phyloP scores from a whole-genome alignment of 345 rosid species.

The Eucalyptus grandis region DNA sequence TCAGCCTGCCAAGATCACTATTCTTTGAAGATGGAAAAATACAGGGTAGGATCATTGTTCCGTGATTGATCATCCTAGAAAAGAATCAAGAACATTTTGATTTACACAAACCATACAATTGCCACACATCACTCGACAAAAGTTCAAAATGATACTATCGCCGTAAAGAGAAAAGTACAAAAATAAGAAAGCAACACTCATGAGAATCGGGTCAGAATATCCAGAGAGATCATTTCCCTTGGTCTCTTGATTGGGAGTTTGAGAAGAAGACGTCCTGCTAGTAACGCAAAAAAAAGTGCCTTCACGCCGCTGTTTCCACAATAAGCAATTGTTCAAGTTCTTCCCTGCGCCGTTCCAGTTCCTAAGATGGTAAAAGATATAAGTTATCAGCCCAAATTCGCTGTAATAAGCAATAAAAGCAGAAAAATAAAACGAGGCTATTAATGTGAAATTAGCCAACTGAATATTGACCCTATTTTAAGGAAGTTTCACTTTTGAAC shows the following conservation, averaged over 20 bases:
- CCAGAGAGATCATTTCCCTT: neutral
- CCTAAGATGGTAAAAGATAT: constrained; percentile 23
- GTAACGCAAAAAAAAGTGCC: neutral
- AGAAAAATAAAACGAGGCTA: neutral
- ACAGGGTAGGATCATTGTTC: neutral
- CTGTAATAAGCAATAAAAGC: neutral
- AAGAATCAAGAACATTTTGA: neutral
- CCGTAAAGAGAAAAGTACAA: neutral
- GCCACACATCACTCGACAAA: neutral
- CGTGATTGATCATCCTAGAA: neutral
- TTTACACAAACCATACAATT: neutral
- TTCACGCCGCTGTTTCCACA: constrained; percentile 9
- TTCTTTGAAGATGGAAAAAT: neutral
- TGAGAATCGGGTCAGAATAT: neutral
- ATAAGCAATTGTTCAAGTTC: constrained; percentile 77
- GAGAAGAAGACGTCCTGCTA: neutral
- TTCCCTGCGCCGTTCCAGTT: constrained; percentile 65
- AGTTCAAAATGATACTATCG: neutral
- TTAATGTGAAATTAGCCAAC: neutral
- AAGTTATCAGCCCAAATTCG: neutral
- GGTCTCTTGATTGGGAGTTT: neutral
- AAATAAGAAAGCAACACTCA: neutral
- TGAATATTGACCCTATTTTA: neutral
- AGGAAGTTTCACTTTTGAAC: neutral
- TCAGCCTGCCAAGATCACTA: neutral